Evolutionary conservation across 352 stramenopile species (phyloP).

Genomic region (Albugo candida): DNA sequence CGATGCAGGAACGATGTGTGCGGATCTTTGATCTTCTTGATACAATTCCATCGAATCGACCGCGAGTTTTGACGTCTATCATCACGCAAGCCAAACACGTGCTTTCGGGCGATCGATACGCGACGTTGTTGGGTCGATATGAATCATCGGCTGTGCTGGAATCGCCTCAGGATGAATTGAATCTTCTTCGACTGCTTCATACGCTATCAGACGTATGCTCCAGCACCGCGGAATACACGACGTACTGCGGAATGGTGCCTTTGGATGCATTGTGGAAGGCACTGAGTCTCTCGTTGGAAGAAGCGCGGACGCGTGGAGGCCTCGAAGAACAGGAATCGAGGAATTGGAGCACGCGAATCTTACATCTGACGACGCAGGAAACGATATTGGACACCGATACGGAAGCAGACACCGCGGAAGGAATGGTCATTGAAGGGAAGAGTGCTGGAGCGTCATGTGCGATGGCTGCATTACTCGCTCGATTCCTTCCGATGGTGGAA

Average conservation of each 20-base stretch:
- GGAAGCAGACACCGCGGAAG: slow-evolving; percentile 29
- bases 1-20: slow-evolving; percentile 71
- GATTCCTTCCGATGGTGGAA: slow-evolving; percentile 96
- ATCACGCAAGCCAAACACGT: slow-evolving; percentile 35
- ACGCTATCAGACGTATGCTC: slow-evolving; percentile 80
- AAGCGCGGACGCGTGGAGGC: slow-evolving; percentile 45
- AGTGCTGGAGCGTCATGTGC: slow-evolving; percentile 71
- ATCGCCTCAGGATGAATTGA: slow-evolving; percentile 80
- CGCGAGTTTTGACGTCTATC: slow-evolving; percentile 40
- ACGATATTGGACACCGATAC: slow-evolving; percentile 7
- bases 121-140: slow-evolving; percentile 12
- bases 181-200: slow-evolving; percentile 91
- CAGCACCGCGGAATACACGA: slow-evolving; percentile 41
- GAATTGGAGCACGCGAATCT: too few species aligned
- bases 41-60: slow-evolving; percentile 32
- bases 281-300: slow-evolving; percentile 45
- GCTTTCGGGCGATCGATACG: slow-evolving; percentile 14
- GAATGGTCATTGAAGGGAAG: slow-evolving; percentile 74
- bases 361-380: background rate
- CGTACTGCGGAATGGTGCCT: slow-evolving; percentile 46
- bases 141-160: slow-evolving; percentile 62
- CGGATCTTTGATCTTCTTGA: slow-evolving; percentile 63
- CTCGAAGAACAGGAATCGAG: slow-evolving; percentile 37
- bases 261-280: slow-evolving; percentile 60
- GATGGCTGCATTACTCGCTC: slow-evolving; percentile 87